A percentile compares a stretch with the other conserved stretches of the same genome.
Conservation (phyloP, 2,329 filamentous ascomycete species). For the Nannizziopsis arthrosporioides region DNA sequence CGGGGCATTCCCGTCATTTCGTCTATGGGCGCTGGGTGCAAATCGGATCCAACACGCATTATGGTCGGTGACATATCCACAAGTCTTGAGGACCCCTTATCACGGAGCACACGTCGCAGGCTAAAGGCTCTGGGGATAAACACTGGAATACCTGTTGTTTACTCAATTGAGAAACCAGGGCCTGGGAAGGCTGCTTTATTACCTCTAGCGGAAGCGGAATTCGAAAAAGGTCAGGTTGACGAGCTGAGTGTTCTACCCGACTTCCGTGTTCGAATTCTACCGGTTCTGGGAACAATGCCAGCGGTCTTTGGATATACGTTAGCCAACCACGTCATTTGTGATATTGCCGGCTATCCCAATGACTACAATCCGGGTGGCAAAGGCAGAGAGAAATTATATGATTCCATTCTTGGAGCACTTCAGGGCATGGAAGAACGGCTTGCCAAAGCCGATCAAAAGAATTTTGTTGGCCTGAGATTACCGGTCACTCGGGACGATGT, state of each 20-base stretch:
- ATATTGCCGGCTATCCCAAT: conserved; percentile 64
- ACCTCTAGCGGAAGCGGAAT: conserved; percentile 78
- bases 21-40: conserved; percentile 92
- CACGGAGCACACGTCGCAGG: conserved; percentile 67
- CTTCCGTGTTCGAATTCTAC: conserved; percentile 87
- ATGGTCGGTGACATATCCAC: conserved; percentile 82
- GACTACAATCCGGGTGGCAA: conserved; percentile 73
- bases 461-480: conserved; percentile 61
- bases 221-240: conserved; percentile 69
- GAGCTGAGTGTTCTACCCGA: conserved; percentile 83
- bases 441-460: conserved; percentile 42
- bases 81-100: conserved; percentile 80
- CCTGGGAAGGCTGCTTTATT: conserved; percentile 84
- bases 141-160: conserved; percentile 81
- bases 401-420: conserved; percentile 62
- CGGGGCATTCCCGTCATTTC: conserved; percentile 73
- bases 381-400: conserved; percentile 81
- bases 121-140: conserved; percentile 66
- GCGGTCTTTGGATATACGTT: conserved; percentile 86
- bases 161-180: conserved; percentile 78
- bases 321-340: conserved; percentile 85
- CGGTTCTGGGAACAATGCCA: conserved; percentile 92
- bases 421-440: conserved; percentile 71
- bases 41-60: conserved; percentile 72
- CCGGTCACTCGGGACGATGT: conserved; percentile 70